Conservation (phyloP, 805 yeast genomes). For the Pichia phayaonensis region DNA sequence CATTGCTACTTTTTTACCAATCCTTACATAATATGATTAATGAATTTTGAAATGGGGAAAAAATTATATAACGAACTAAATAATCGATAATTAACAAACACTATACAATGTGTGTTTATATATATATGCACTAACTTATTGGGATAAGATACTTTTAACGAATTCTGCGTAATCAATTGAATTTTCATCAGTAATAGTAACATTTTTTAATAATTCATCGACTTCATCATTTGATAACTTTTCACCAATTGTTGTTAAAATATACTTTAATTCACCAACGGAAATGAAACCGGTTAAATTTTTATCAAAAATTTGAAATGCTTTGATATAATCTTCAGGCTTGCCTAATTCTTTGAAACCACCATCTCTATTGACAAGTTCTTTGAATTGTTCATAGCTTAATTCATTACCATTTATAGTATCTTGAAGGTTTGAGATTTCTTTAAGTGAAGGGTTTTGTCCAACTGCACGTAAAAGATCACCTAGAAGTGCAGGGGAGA, state of each 20-base stretch:
- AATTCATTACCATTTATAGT: slow-evolving; percentile 32
- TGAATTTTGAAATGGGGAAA: neutral
- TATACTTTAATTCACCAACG: slow-evolving; percentile 93
- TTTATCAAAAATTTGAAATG: slow-evolving; percentile 96
- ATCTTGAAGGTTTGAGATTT: slow-evolving; percentile 55
- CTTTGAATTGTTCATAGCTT: slow-evolving; percentile 70
- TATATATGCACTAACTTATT: slow-evolving; percentile 32
- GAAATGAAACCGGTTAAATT: slow-evolving; percentile 93
- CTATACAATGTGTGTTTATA: too few relatives aligned
- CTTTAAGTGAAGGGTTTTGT: slow-evolving; percentile 93
- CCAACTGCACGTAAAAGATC: slow-evolving; percentile 96
- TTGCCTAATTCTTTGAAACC: slow-evolving; percentile 84
- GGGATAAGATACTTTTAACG: slow-evolving; percentile 88
- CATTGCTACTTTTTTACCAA: slow-evolving; percentile 86
- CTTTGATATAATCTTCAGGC: slow-evolving; percentile 88
- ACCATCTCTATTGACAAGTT: slow-evolving; percentile 75
- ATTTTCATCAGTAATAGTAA: slow-evolving; percentile 87
- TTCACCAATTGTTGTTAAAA: slow-evolving; percentile 93
- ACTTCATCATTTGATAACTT: slow-evolving; percentile 86
- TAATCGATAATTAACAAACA: neutral
- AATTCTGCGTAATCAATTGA: slow-evolving; percentile 92
- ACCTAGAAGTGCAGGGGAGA: slow-evolving; percentile 77
- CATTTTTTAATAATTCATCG: slow-evolving; percentile 93
- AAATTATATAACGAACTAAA: neutral
- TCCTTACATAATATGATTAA: slow-evolving; percentile 31